These are phyloP conservation scores for Dalechampia spathulata DNA, from an alignment of 441 rosid species.

Conservation along the genomic window DNA sequence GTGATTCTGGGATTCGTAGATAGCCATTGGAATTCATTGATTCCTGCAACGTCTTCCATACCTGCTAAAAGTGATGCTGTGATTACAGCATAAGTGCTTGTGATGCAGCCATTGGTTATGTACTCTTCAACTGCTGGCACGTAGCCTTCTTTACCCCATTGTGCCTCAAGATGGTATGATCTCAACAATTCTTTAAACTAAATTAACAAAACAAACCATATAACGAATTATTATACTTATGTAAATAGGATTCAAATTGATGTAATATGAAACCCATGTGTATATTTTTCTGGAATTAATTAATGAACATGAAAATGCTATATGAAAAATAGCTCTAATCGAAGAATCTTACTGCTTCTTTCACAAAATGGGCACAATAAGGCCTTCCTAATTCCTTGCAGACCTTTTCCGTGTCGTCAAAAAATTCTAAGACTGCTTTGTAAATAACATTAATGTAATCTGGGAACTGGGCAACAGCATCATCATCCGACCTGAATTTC, in stretches of 20 bases:
- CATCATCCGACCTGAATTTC: conserved; percentile 2
- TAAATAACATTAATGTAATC: conserved; percentile 13
- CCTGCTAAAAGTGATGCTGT: background rate
- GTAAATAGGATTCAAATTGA: too few species aligned
- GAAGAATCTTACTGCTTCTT: background rate
- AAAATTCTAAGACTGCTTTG: background rate
- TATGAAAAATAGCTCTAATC: too few species aligned
- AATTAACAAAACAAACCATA: too few species aligned
- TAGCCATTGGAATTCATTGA: conserved; percentile 18
- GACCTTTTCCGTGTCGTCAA: background rate
- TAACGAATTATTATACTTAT: too few species aligned
- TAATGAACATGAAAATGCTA: too few species aligned
- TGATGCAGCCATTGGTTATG: background rate
- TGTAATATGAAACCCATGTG: too few species aligned
- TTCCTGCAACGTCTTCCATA: background rate
- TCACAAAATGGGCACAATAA: conserved; percentile 5
- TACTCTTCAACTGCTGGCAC: conserved; percentile 13
- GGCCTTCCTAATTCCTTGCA: conserved; percentile 7
- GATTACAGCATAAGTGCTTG: background rate
- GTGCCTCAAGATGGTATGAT: conserved; percentile 5
- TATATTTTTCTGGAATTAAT: background rate
- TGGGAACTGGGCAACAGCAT: conserved; percentile 4
- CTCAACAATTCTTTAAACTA: background rate
- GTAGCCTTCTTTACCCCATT: conserved; percentile 6
- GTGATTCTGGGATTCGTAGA: conserved; percentile 8